These are phyloP conservation scores for Tephrocybe sp. DNA, from an alignment of 768 basidiomycete species.

Conservation along the genomic window DNA sequence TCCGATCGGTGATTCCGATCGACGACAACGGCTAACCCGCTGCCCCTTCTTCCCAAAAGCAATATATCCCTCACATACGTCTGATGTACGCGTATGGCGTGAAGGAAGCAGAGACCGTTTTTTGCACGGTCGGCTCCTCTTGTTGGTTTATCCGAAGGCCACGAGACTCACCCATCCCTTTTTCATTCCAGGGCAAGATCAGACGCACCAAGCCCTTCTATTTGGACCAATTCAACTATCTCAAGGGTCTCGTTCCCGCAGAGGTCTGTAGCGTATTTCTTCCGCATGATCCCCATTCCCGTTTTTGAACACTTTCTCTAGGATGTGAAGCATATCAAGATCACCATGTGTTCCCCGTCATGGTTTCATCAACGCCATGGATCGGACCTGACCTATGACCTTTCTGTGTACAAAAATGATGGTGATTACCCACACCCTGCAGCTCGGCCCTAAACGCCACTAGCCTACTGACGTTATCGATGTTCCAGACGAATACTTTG, in stretches of 20 bases:
- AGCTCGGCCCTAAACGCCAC: neutral
- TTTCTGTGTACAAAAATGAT: constrained; percentile 60
- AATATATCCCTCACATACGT: constrained; percentile 47
- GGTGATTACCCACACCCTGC: constrained; percentile 38
- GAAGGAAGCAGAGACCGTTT: constrained; percentile 36
- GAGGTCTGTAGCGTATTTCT: constrained; percentile 36
- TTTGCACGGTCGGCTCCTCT: constrained; percentile 38
- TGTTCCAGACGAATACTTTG: constrained; percentile 49
- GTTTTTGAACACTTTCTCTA: constrained; percentile 22
- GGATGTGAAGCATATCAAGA: constrained; percentile 68
- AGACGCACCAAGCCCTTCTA: constrained; percentile 63
- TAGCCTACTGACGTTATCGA: neutral
- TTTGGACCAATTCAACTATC: constrained; percentile 58
- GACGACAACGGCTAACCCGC: constrained; percentile 8
- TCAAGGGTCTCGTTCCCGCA: constrained; percentile 55
- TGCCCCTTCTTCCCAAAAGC: constrained; percentile 23
- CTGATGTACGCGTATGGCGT: constrained; percentile 41
- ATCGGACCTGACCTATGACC: constrained; percentile 53
- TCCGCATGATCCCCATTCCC: neutral
- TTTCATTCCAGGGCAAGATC: constrained; percentile 52
- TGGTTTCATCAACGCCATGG: constrained; percentile 75
- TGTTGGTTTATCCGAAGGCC: neutral
- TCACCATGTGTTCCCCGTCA: constrained; percentile 70
- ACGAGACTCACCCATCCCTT: constrained; percentile 20
- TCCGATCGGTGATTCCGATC: neutral